Base-by-base conservation (phyloP, 1,284 basidiomycete genomes). In the Ceratobasidium sp. region DNA sequence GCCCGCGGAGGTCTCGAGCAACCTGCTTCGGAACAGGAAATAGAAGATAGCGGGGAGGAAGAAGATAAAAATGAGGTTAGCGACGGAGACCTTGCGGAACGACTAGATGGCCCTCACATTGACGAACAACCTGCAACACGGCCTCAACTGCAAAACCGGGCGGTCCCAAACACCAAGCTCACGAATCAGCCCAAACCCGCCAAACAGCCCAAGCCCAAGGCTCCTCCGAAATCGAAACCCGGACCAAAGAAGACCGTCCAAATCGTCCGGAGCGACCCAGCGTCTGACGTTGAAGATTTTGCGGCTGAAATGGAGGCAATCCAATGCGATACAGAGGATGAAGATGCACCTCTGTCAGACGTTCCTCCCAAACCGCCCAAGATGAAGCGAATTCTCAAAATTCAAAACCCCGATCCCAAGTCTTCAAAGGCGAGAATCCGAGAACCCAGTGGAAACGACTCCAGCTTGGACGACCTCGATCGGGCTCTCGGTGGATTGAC, bases 1-100 rank as follows among this genome's bases (percentile, higher is more conserved):
- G 81, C 83, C 46, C 85, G 85, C 17, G 84, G 86, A 37, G 82
- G 80, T 5, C 70, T 77, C 8, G 83, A 80, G 61, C 61, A 59
- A 51, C 76, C 77, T 15, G 77, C 82, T 25, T 79, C 79, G 44
- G 79, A 80, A 46, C 54, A 67, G n/a, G 78, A 77, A 3, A 76
- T 76, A 52, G 78, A 80, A 49, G 69, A 66, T 19, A 77, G 75
- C 1, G 78, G 76, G 54, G 78, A 79, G 44, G 67, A 69, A 56
- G 67, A 57, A 43, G 52, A 49, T 22, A 51, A 15, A 61, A 32
- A 5, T 25, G 67, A 37, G 25, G 25, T 15, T 40, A 59, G 40
- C n/a, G 68, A 57, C 9, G 40, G 59, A 2, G 68, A 57, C 11
- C 56, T 59, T 37, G 43, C 22, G 13, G 25, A 19, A 22, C 71